Base-by-base conservation (phyloP, 345 rosid genomes). In the Noccaea bulbosa region DNA sequence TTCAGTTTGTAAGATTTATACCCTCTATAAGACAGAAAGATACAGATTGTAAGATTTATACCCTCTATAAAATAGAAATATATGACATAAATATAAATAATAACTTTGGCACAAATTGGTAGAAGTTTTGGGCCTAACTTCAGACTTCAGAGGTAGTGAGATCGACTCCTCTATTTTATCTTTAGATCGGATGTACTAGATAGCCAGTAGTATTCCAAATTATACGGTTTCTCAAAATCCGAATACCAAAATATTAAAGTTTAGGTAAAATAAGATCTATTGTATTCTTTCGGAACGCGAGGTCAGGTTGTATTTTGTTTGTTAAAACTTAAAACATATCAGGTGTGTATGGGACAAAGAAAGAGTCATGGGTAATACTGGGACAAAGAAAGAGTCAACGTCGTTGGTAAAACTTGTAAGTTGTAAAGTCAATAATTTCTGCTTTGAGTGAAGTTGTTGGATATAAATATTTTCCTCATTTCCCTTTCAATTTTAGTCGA, bases 351-450 rank as follows among this genome's bases (percentile, higher is more conserved):
- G 20, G 27, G 63, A 71, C 69, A 71, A 71, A 62, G 62, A 62
- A 62, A 33, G 62, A 71, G 75, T 70, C 75, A 61, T 16, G 67
- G 53, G 8, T 5, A 65, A 12, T 43, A 43, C 5, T 39, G 16
- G 46, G 30, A 71, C 69, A 71, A 71, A 52, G 55, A 53, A 52
- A 22, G 55, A 71, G 60, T 71, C 76, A 71, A 53, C 69, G 61
- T 70, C 61, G 43, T 70, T 40, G 60, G 51, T 60, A 58, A 69
- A 47, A 71, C 52, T 50, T 32, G 8, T 6, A 8, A 12, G 40
- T n/a, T n/a, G 20, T 1, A 12, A 7, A 48, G 74, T 70, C 67
- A 70, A 70, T 47, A 24, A 58, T 30, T 14, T 59, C 67, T 49
- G 74, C 67, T 27, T 58, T 15, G 11, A 40, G 15, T 39, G 64